These are phyloP conservation scores for Strobilomyces dryophilus DNA, from an alignment of 768 basidiomycete genomes.

Conservation along the genomic window DNA sequence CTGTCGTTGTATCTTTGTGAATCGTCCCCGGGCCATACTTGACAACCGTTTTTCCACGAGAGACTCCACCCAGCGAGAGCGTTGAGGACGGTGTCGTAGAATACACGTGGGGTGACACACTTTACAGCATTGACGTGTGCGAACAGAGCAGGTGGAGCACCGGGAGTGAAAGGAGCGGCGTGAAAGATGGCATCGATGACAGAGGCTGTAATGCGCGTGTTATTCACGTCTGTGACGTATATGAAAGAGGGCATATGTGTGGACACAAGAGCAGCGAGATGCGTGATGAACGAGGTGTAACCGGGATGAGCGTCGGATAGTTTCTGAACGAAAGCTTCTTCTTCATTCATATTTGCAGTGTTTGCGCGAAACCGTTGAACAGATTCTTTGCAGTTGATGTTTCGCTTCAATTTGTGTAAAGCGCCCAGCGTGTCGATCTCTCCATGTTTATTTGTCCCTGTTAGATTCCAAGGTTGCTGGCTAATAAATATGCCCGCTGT, in stretches of 20 bases:
- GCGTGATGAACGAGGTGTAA: slow-evolving; percentile 20
- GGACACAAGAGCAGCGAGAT: slow-evolving; percentile 29
- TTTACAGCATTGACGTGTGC: slow-evolving; percentile 52
- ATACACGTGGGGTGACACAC: slow-evolving; percentile 56
- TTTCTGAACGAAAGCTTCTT: slow-evolving; percentile 1
- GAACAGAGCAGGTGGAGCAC: slow-evolving; percentile 30
- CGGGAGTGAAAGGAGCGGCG: slow-evolving; percentile 8
- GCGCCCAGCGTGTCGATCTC: too few species aligned
- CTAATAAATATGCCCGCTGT: not conserved
- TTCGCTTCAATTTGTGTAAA: too few species aligned
- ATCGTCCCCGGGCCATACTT: slow-evolving; percentile 48
- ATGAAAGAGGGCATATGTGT: slow-evolving; percentile 58
- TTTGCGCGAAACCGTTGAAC: not conserved
- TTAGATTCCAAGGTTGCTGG: slow-evolving; percentile 14
- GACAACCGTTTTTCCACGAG: slow-evolving; percentile 57
- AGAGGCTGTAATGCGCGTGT: slow-evolving; percentile 41
- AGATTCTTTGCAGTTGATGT: too few species aligned
- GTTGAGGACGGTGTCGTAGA: slow-evolving; percentile 68
- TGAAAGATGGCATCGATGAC: slow-evolving; percentile 27
- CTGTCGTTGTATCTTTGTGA: slow-evolving; percentile 55
- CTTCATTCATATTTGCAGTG: slow-evolving; percentile 15
- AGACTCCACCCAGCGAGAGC: slow-evolving; percentile 51
- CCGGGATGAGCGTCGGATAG: slow-evolving; percentile 19
- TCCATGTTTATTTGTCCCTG: slow-evolving; percentile 11
- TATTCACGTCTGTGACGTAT: slow-evolving; percentile 57